Evolutionary conservation across 1,284 basidiomycete genomes (phyloP).

Genomic region (Clitocybe nebularis): DNA sequence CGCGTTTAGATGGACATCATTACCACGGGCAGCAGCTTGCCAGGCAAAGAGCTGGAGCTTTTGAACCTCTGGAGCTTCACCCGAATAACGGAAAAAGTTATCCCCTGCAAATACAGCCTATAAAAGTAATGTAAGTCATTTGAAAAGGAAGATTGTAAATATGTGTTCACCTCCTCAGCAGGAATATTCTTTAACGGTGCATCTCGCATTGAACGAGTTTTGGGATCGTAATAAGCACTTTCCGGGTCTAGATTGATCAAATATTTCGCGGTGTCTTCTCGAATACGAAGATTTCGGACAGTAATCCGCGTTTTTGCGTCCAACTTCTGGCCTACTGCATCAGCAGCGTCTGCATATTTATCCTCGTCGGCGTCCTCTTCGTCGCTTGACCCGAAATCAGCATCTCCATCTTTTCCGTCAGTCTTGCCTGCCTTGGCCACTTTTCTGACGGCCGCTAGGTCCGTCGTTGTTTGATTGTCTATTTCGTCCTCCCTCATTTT

Average conservation of each 20-base stretch:
- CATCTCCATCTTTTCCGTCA: conserved; percentile 64
- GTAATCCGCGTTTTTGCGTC: conserved; percentile 98
- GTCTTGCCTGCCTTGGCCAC: conserved; percentile 80
- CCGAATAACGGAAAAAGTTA: conserved; percentile 89
- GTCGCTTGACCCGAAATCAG: conserved; percentile 96
- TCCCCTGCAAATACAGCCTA: conserved; percentile 93
- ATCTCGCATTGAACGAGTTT: conserved; percentile 99
- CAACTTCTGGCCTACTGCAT: conserved; percentile 96
- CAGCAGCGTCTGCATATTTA: conserved; percentile 96
- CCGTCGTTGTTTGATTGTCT: conserved; percentile 93
- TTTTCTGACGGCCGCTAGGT: conserved; percentile 77
- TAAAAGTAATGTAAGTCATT: conserved; percentile 2
- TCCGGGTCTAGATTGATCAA: conserved; percentile 95
- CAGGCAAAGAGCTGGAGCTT: conserved; percentile 95
- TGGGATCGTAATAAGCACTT: conserved; percentile 98
- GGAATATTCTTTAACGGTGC: conserved; percentile 78
- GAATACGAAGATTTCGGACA: conserved; percentile 95
- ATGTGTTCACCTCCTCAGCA: conserved; percentile 74
- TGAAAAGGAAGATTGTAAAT: conserved; percentile 9
- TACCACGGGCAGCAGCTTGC: conserved; percentile 91
- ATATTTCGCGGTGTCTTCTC: conserved; percentile 99
- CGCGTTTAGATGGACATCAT: conserved; percentile 93
- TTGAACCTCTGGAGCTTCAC: conserved; percentile 90
- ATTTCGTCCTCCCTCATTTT: conserved; percentile 94
- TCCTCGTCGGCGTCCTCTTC: conserved; percentile 93